A percentile compares a stretch with the other conserved stretches of the same genome.
Conservation (phyloP, 73 alveolate genomes). For the Durusdinium trenchii region DNA sequence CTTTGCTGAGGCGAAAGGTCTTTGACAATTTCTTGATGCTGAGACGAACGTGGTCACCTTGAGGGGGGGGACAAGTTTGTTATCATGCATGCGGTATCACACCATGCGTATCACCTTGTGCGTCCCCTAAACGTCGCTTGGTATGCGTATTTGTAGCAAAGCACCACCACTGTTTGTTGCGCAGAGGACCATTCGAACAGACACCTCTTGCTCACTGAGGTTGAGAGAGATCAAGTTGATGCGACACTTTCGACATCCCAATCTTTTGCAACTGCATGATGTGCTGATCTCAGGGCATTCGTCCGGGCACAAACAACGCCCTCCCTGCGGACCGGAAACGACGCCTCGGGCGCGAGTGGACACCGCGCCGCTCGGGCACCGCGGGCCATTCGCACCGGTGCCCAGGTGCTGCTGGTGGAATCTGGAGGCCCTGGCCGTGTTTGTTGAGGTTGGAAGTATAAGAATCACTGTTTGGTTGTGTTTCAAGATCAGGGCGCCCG, state of each 20-base stretch:
- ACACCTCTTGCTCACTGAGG: not conserved
- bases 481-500: not conserved
- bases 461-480: not conserved
- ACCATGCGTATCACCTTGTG: not conserved
- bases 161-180: not conserved
- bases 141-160: not conserved
- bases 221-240: slow-evolving; percentile 81
- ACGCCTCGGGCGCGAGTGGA: not conserved
- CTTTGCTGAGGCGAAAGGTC: slow-evolving; percentile 42
- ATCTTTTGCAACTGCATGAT: slow-evolving; percentile 73
- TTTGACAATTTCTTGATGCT: slow-evolving; percentile 78
- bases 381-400: too few relatives aligned
- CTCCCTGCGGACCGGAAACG: not conserved
- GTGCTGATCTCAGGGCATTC: not conserved
- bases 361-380: not conserved
- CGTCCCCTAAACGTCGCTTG: not conserved
- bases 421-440: slow-evolving; percentile 13
- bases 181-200: not conserved
- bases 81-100: not conserved
- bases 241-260: slow-evolving; percentile 76
- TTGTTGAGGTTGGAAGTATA: too few relatives aligned
- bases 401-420: slow-evolving; percentile 67
- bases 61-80: not conserved
- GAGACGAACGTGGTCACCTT: slow-evolving; percentile 45
- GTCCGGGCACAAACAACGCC: not conserved